A percentile compares a stretch with the other conserved stretches of the same genome.
Evolutionary conservation across 371 early-diverging fungal species (phyloP).

Genomic region (Mortierella sp.): DNA sequence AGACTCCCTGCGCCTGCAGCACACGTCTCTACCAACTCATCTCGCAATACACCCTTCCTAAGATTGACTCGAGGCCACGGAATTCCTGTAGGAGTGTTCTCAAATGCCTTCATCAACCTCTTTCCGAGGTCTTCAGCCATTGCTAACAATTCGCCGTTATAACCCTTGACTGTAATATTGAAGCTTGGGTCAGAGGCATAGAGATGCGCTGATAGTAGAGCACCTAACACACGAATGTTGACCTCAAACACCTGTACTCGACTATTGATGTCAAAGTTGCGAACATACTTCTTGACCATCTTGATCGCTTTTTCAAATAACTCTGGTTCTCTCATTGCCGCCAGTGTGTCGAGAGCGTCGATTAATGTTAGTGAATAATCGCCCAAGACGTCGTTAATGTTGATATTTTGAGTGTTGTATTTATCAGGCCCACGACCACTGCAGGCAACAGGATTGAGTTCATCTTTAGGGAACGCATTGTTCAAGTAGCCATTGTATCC

Average conservation of each 20-base stretch:
- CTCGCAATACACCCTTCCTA: constrained; percentile 73
- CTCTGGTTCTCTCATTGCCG: constrained; percentile 74
- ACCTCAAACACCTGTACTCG: constrained; percentile 96
- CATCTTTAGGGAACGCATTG: constrained; percentile 92
- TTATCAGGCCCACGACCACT: constrained; percentile 84
- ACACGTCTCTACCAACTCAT: constrained; percentile 87
- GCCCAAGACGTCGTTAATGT: constrained; percentile 92
- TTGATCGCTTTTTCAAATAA: constrained; percentile 82
- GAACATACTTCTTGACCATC: constrained; percentile 71
- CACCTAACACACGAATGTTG: constrained; percentile 93
- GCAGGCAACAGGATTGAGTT: constrained; percentile 91
- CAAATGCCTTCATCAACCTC: constrained; percentile 92
- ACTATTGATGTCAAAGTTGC: constrained; percentile 83
- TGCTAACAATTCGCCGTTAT: constrained; percentile 81
- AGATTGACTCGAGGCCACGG: constrained; percentile 93
- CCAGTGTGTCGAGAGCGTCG: constrained; percentile 91
- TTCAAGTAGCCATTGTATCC: constrained; percentile 88
- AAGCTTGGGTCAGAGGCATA: constrained; percentile 80
- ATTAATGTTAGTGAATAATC: constrained; percentile 92
- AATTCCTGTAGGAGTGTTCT: constrained; percentile 82
- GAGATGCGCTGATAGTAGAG: constrained; percentile 89
- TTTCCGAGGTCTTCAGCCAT: constrained; percentile 88
- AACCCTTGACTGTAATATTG: constrained; percentile 61
- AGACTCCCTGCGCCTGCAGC: constrained; percentile 95
- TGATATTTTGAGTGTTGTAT: constrained; percentile 69